Evolutionary conservation across 306 rosid species (phyloP), one percentile per base, ranked within the genome.

Genomic region (Astragalus membranaceus): DNA sequence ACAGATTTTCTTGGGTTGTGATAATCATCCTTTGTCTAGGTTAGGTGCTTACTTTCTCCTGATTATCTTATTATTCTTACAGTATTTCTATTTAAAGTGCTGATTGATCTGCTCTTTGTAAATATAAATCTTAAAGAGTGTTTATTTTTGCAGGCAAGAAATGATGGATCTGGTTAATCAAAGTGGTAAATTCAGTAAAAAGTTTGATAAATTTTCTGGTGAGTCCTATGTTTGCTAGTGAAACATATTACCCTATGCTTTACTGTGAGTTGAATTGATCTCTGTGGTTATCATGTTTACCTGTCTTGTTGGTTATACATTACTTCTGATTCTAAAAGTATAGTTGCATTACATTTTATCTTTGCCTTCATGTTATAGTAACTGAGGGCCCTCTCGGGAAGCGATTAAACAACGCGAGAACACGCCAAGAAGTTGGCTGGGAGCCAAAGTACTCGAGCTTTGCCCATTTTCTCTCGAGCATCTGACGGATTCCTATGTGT

Each of bases 11-110:
- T 69, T 91, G 81, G 99, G 97, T 47, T 91, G 97, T 76, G 99
- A 94, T 57, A 82, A 85, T 80, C 95, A 94, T 72, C 99, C 97
- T 52, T 66, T 94, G 57, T 91, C 99, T 78, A 94, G 99, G 99
- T 94, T 62, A 6, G 36, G 12, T 13, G 51, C 57, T 42, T 35
- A 33, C 46, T 46, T 57, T 44, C 37, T 73, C 17, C 56, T 26
- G 11, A 56, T 59, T n/a, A 2, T 32, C 10, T 57, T 15, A 47
- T 15, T 5, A 72, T 39, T 37, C 70, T 16, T 54, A 54, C 15
- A 13, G 26, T 48, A 6, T 72, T 53, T 49, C 42, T 44, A 49
- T 41, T 53, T 36, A 6, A 43, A 66, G 1, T 61, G 17, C 41
- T 46, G 50, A 52, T 32, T 30, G 5, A 44, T 46, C 2, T 10